Evolutionary conservation across 129 eudicot species (phyloP), one percentile per base, ranked within the genome.

Genomic region (Kitagawia praeruptora): DNA sequence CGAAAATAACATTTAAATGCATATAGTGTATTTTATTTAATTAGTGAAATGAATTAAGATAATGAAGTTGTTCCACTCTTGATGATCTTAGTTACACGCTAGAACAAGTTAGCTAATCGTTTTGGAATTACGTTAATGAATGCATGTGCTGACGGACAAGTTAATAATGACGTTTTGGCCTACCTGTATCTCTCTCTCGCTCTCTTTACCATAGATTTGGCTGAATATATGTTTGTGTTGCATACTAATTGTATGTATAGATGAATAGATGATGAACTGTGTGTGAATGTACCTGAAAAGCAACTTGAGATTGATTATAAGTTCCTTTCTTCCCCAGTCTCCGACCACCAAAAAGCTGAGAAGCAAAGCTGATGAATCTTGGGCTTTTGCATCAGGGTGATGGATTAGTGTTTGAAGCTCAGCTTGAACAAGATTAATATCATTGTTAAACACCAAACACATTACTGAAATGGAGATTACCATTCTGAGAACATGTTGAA

Each of bases 241-340:
- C 1, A 58, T 56, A 9, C 31, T 46, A 9, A 10, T n/a, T 61
- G 69, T 66, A 4, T 28, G 31, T 66, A 27, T 0, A 34, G 2
- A 31, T 14, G 23, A 28, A 34, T n/a, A 8, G 15, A n/a, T 8
- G 34, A 58, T n/a, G 13, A 56, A 23, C 28, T 21, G 66, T 56
- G 28, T 23, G 66, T 23, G 23, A 23, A 56, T 23, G 23, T 67
- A 67, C 74, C 74, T 67, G 74, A 37, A 67, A 37, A 14, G 74
- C 74, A 67, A 67, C 74, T 28, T 67, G 21, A 37, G 74, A 67
- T 27, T 67, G 74, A 67, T 67, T 67, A 67, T 67, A 15, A 67
- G 19, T 34, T 67, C 74, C 74, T 67, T 67, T 67, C 74, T 14
- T 34, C 74, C 74, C 74, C 74, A 67, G 42, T 67, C 74, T 67